Conservation (phyloP, 179 eudicot genomes). For the Silene vulgaris region DNA sequence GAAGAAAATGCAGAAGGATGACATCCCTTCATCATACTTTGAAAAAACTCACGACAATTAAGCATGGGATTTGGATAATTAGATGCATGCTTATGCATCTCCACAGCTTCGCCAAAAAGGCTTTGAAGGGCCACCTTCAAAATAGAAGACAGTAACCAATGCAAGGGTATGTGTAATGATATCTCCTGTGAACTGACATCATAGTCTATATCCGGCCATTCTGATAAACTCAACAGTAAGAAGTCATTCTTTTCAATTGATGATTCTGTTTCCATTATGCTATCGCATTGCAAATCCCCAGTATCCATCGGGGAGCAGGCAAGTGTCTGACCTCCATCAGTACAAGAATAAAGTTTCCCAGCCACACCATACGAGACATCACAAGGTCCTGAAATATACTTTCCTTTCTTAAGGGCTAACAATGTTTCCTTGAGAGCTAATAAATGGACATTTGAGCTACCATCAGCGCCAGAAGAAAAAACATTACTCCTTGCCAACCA, state of each 20-base stretch:
- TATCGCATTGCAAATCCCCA: constrained; percentile 36
- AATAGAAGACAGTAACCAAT: constrained; percentile 62
- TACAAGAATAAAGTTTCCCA: constrained; percentile 15
- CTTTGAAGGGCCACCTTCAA: constrained; percentile 58
- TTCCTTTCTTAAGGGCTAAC: constrained; percentile 49
- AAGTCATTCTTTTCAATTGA: constrained; percentile 43
- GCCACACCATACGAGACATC: constrained; percentile 25
- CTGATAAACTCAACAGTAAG: constrained; percentile 52
- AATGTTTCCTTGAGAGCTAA: constrained; percentile 53
- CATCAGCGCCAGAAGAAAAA: constrained; percentile 33
- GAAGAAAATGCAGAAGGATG: constrained; percentile 90
- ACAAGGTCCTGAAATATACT: constrained; percentile 33
- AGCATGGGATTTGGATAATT: constrained; percentile 32
- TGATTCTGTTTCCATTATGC: constrained; percentile 45
- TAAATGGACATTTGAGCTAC: constrained; percentile 36
- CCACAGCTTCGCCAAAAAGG: constrained; percentile 48
- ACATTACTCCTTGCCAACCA: constrained; percentile 59
- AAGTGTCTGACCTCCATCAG: constrained; percentile 9
- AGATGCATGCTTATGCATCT: constrained; percentile 21
- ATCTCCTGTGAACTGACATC: constrained; percentile 83
- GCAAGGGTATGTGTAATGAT: constrained; percentile 83
- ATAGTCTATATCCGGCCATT: constrained; percentile 74
- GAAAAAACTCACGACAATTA: constrained; percentile 47
- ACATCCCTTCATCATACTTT: constrained; percentile 60
- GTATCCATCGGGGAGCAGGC: constrained; percentile 26